These are phyloP conservation scores for Pyronema domesticum DNA, from an alignment of 495 filamentous ascomycete genomes.

Conservation along the genomic window DNA sequence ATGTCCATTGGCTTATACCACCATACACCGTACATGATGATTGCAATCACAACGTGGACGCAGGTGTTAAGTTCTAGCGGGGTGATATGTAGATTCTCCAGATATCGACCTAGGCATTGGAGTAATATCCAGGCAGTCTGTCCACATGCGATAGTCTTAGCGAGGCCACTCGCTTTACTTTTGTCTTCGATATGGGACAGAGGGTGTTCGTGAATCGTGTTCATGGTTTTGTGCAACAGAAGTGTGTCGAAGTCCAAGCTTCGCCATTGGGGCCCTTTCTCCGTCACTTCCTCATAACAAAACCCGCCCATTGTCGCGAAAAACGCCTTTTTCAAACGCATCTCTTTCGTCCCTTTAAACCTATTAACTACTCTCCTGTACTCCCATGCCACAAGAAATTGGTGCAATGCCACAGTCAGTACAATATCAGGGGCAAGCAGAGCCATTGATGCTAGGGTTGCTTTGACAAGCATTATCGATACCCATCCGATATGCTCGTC, in stretches of 20 bases:
- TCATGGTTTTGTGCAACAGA: background rate
- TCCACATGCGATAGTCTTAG: background rate
- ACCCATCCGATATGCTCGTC: too few species aligned
- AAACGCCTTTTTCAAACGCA: background rate
- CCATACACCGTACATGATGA: background rate
- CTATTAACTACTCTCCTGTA: too few species aligned
- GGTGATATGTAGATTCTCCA: background rate
- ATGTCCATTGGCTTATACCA: conserved; percentile 3
- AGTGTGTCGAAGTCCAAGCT: background rate
- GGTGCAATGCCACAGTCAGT: too few species aligned
- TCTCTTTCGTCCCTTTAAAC: too few species aligned
- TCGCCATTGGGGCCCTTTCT: background rate
- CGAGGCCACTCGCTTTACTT: background rate
- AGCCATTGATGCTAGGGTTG: too few species aligned
- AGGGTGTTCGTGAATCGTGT: background rate
- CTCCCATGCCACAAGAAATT: too few species aligned
- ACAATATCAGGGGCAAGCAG: too few species aligned
- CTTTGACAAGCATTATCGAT: too few species aligned
- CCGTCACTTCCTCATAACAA: background rate
- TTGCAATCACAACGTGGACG: background rate
- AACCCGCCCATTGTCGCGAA: background rate
- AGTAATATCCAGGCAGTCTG: background rate
- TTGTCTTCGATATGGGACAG: conserved; percentile 4
- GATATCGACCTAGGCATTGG: background rate
- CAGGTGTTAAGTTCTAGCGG: conserved; percentile 2